These are phyloP conservation scores for Wickerhamomyces sp. DNA, from an alignment of 1,139 yeast genomes.

Conservation along the genomic window DNA sequence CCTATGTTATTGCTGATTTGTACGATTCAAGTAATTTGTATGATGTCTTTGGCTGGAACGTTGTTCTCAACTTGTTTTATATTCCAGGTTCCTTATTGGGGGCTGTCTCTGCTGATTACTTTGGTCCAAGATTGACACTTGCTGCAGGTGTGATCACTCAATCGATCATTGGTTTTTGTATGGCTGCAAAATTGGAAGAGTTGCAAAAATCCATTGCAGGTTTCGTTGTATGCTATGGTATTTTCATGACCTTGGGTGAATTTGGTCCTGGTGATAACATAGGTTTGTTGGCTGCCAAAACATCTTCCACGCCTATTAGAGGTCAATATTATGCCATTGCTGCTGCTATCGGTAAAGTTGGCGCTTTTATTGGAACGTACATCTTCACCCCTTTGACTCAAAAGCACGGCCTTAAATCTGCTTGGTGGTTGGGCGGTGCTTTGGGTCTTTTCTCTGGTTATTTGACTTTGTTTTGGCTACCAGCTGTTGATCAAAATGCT, in stretches of 20 bases:
- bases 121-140: slow-evolving; percentile 83
- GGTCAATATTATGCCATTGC: slow-evolving; percentile 90
- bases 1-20: slow-evolving; percentile 55
- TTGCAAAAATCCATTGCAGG: slow-evolving; percentile 64
- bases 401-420: slow-evolving; percentile 58
- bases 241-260: slow-evolving; percentile 82
- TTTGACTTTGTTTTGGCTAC: slow-evolving; percentile 66
- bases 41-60: slow-evolving; percentile 88
- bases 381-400: slow-evolving; percentile 73
- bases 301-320: slow-evolving; percentile 81
- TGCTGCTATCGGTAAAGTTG: slow-evolving; percentile 86
- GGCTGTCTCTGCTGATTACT: slow-evolving; percentile 73
- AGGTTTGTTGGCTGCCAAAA: slow-evolving; percentile 82
- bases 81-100: slow-evolving; percentile 88
- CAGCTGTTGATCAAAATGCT: slow-evolving; percentile 79
- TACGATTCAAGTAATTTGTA: slow-evolving; percentile 61
- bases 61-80: slow-evolving; percentile 81
- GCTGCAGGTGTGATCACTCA: slow-evolving; percentile 65
- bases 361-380: slow-evolving; percentile 89
- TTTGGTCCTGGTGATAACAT: slow-evolving; percentile 93
- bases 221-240: slow-evolving; percentile 81
- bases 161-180: slow-evolving; percentile 76
- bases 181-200: slow-evolving; percentile 65
- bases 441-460: slow-evolving; percentile 69
- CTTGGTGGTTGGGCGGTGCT: slow-evolving; percentile 78